Evolutionary conservation across 2,329 filamentous ascomycete species (phyloP).

Genomic region (Colletotrichum sansevieriae): DNA sequence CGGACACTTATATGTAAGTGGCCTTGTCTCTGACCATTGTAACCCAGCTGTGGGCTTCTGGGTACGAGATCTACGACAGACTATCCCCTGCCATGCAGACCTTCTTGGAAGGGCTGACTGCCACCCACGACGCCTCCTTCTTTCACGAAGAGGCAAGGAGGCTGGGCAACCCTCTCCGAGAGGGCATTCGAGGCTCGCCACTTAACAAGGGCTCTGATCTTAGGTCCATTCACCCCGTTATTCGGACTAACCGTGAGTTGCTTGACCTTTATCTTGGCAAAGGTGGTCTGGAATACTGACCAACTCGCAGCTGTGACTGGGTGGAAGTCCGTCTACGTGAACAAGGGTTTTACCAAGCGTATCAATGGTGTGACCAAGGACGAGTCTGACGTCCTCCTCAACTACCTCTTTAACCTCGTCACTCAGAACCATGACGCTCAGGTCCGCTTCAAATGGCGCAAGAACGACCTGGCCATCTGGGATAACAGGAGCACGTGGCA

Average conservation of each 20-base stretch:
- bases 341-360: constrained; percentile 64
- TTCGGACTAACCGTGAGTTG: constrained; percentile 66
- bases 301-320: constrained; percentile 60
- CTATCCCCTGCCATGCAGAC: constrained; percentile 61
- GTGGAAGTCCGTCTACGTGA: constrained; percentile 68
- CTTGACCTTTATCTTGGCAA: background rate
- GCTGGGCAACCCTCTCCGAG: constrained; percentile 60
- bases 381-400: constrained; percentile 65
- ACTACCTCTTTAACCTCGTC: constrained; percentile 62
- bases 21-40: constrained; percentile 12
- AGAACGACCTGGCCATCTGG: constrained; percentile 73
- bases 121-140: constrained; percentile 62
- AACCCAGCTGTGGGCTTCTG: constrained; percentile 63
- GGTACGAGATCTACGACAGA: constrained; percentile 67
- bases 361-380: constrained; percentile 68
- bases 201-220: constrained; percentile 68
- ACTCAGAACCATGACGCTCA: constrained; percentile 70
- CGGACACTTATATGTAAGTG: constrained; percentile 8
- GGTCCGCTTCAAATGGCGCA: constrained; percentile 66
- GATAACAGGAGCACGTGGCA: constrained; percentile 69
- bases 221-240: constrained; percentile 63
- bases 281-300: constrained; percentile 7
- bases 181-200: constrained; percentile 64
- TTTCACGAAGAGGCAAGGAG: constrained; percentile 64
- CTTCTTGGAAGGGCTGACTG: constrained; percentile 63